Evolutionary conservation across 2,329 filamentous ascomycete species (phyloP), one percentile per base, ranked within the genome.

Genomic region (Ophiostoma sp.): DNA sequence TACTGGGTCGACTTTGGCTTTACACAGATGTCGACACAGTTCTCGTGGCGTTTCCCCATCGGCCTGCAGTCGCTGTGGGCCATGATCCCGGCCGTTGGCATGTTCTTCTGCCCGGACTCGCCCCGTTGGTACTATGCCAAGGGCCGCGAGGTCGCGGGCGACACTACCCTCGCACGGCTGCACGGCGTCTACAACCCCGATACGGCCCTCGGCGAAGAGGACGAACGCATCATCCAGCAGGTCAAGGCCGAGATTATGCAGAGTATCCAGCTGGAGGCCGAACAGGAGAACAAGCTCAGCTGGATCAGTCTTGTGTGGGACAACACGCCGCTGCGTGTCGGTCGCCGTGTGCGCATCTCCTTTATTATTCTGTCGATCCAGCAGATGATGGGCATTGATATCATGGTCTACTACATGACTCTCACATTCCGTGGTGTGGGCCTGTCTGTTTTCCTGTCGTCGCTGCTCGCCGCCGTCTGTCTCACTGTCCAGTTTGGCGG

Each of bases 1-100:
- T 66, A 66, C 61, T 66, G 61, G 61, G 11, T 66, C 36, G 61
- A 66, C 39, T 66, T 66, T 66, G 61, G 61, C n/a, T 66, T 66
- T 15, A 66, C 61, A 5, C 61, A 45, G 6, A 66, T 66, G 61
- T 45, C 36, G n/a, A 45, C 36, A 3, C 61, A 66, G 39, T 66
- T 66, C 39, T 66, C 61, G 2, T 66, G 61, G 61, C 61, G 61
- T 12, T 66, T 66, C n/a, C 61, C 61, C 61, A 66, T 66, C 9
- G 61, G 61, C n/a, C 61, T 66, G 2, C 61, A 66, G 61, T 66
- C 61, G 36, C n/a, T 66, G 11, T 66, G 36, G 36, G 36, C 61
- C 36, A 66, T 66, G n/a, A 28, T 66, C 22, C 61, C 61, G 6
- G 61, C 61, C 22, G 25, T 66, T 7, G 61, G 61, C n/a, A 66